Evolutionary conservation across 805 yeast genomes (phyloP).

Genomic region (Maudiozyma turicensis): DNA sequence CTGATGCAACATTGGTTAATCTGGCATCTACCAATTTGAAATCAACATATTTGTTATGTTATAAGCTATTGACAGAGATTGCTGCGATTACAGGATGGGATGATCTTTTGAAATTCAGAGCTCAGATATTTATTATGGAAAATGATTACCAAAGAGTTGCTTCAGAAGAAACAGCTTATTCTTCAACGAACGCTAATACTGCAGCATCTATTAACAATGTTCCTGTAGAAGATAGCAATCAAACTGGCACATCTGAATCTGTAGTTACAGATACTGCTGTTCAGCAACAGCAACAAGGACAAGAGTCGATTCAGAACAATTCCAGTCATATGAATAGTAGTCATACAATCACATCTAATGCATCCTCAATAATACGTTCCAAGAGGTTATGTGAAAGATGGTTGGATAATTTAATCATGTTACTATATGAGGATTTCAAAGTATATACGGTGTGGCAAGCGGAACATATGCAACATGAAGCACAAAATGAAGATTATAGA

Average conservation of each 20-base stretch:
- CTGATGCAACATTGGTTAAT: constrained; percentile 51
- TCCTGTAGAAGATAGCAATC: background rate
- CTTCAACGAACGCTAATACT: constrained; percentile 4
- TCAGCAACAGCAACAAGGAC: background rate
- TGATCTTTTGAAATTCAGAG: constrained; percentile 45
- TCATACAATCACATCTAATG: background rate
- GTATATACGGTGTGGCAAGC: constrained; percentile 91
- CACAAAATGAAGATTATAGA: constrained; percentile 71
- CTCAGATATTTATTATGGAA: constrained; percentile 59
- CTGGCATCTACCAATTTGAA: constrained; percentile 64
- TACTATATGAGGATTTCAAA: constrained; percentile 64
- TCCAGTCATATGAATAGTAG: background rate
- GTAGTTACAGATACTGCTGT: background rate
- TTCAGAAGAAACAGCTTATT: constrained; percentile 12
- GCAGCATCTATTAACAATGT: constrained; percentile 3
- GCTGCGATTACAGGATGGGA: constrained; percentile 72
- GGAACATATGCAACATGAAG: constrained; percentile 78
- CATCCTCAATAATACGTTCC: constrained; percentile 37
- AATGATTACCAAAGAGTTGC: constrained; percentile 39
- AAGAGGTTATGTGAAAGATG: constrained; percentile 67
- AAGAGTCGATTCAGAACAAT: no score
- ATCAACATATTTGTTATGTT: constrained; percentile 47
- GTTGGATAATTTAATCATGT: constrained; percentile 66
- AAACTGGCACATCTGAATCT: background rate
- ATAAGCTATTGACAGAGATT: constrained; percentile 52